A percentile compares a stretch with the other conserved stretches of the same genome.
Evolutionary conservation across 352 stramenopile genomes (phyloP).

Genomic region (Phytopythium kandeliae): DNA sequence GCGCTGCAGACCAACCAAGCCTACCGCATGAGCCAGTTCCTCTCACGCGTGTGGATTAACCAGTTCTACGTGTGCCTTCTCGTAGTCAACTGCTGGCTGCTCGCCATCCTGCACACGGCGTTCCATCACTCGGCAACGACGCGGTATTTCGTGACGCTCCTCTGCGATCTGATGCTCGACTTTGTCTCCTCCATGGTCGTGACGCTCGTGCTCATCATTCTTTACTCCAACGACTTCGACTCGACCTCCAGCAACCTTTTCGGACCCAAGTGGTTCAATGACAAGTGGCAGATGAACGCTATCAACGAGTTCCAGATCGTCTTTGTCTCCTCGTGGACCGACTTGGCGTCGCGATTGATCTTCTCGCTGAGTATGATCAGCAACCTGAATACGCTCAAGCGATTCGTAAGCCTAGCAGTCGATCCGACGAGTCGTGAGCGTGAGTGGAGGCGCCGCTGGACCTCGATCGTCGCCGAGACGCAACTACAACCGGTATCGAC

Average conservation of each 20-base stretch:
- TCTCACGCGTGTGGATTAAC: conserved; percentile 4
- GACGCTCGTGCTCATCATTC: conserved; percentile 14
- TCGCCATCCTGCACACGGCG: conserved; percentile 21
- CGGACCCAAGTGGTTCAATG: conserved; percentile 30
- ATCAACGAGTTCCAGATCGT: conserved; percentile 45
- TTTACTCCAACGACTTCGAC: neutral
- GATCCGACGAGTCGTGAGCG: neutral
- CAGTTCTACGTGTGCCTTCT: conserved; percentile 10
- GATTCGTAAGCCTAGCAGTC: conserved; percentile 7
- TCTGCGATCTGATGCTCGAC: conserved; percentile 31
- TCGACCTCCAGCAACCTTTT: neutral
- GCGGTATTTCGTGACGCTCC: conserved; percentile 16
- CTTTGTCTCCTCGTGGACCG: conserved; percentile 23
- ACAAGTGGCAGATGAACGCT: conserved; percentile 30
- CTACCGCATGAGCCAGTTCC: conserved; percentile 8
- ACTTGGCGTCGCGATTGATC: conserved; percentile 17
- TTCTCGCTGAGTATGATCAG: conserved; percentile 23
- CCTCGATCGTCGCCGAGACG: conserved; percentile 2
- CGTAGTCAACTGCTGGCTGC: conserved; percentile 19
- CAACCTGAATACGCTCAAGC: conserved; percentile 32
- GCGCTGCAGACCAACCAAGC: conserved; percentile 9
- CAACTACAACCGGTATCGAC: too few relatives aligned
- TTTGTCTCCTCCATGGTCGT: conserved; percentile 30
- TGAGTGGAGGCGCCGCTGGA: conserved; percentile 1
- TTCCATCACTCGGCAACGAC: conserved; percentile 11